phyloP scores from a whole-genome alignment of 768 basidiomycete genomes.

The Tulasnella sp. region DNA sequence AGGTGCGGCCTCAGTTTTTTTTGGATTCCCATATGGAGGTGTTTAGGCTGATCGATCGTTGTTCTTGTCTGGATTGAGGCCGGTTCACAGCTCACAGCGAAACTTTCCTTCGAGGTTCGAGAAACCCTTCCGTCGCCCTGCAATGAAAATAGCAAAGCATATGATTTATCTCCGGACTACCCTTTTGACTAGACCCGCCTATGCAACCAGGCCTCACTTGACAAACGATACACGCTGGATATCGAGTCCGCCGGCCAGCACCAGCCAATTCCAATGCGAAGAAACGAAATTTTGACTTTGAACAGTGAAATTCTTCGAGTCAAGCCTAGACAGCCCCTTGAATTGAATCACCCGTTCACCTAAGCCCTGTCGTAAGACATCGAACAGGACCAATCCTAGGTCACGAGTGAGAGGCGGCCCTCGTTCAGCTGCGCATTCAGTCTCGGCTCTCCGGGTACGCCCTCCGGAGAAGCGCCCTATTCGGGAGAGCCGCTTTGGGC shows the following conservation, averaged over 20 bases:
- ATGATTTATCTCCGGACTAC: background rate
- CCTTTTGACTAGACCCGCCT: background rate
- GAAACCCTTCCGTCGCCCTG: background rate
- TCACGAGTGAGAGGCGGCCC: background rate
- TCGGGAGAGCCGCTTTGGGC: background rate
- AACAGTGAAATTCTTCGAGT: background rate
- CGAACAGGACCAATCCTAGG: background rate
- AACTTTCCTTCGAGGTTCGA: constrained; percentile 2
- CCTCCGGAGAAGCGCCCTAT: background rate
- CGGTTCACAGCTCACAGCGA: background rate
- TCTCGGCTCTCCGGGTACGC: background rate
- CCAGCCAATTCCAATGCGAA: background rate
- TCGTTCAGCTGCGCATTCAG: background rate
- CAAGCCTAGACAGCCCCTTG: constrained; percentile 1
- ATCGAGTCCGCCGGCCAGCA: background rate
- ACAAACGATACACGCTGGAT: constrained; percentile 5
- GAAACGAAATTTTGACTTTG: constrained; percentile 3
- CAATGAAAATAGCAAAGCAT: background rate
- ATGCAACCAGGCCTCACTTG: background rate
- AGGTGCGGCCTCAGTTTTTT: background rate
- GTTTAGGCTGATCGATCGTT: constrained; percentile 1
- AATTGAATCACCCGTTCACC: background rate
- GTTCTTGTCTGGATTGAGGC: constrained; percentile 2
- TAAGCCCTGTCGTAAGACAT: background rate
- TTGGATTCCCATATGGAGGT: background rate